phyloP scores from a whole-genome alignment of 2,329 filamentous ascomycete genomes.

The Apiospora marii region DNA sequence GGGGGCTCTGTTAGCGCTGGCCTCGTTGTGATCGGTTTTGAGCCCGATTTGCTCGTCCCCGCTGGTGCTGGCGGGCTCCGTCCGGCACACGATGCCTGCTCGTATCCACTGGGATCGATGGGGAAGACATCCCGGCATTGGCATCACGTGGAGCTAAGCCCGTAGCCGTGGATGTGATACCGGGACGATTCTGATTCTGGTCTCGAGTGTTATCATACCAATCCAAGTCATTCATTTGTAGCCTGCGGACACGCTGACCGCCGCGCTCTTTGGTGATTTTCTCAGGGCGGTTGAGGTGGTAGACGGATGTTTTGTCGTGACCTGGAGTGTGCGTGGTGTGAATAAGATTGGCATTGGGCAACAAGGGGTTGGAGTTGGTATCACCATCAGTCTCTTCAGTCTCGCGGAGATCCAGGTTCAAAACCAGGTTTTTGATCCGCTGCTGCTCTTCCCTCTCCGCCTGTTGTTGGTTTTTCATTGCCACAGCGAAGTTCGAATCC shows the following conservation, averaged over 20 bases:
- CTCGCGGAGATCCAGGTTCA: slow-evolving; percentile 94
- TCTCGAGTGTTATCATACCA: slow-evolving; percentile 71
- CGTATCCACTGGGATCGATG: slow-evolving; percentile 16
- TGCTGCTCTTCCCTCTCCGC: slow-evolving; percentile 96
- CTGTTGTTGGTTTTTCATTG: slow-evolving; percentile 95
- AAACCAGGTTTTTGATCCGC: slow-evolving; percentile 95
- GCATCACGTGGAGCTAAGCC: neutral
- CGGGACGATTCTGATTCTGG: neutral
- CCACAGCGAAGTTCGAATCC: slow-evolving; percentile 92
- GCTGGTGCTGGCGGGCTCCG: slow-evolving; percentile 15
- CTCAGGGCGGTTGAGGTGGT: slow-evolving; percentile 64
- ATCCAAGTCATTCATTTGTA: slow-evolving; percentile 96
- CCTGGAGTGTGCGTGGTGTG: slow-evolving; percentile 53
- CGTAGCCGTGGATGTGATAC: neutral
- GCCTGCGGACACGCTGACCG: slow-evolving; percentile 84
- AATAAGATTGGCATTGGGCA: slow-evolving; percentile 57
- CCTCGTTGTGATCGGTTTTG: neutral
- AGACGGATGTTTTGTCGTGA: slow-evolving; percentile 57
- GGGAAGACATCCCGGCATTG: neutral
- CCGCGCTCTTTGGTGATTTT: slow-evolving; percentile 68
- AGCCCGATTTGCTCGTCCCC: slow-evolving; percentile 4
- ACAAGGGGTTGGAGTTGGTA: slow-evolving; percentile 52
- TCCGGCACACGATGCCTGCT: slow-evolving; percentile 14
- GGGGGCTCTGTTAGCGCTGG: slow-evolving; percentile 4
- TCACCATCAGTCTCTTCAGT: slow-evolving; percentile 83